phyloP scores from a whole-genome alignment of 495 filamentous ascomycete genomes.

The Cetradonia linearis region DNA sequence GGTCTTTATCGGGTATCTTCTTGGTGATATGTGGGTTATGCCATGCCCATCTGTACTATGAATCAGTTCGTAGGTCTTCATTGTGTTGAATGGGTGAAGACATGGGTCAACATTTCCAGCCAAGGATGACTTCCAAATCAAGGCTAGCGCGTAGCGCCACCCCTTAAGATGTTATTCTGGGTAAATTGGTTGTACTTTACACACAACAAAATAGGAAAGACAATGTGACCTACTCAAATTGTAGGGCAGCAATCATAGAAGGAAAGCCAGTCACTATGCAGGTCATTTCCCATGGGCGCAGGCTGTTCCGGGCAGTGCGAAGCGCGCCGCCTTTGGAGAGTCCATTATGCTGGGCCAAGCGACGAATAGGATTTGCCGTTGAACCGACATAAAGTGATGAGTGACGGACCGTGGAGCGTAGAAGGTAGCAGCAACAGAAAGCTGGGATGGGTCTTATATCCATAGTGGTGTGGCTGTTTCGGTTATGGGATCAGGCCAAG shows the following conservation, averaged over 20 bases:
- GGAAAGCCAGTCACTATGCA: constrained; percentile 82
- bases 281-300: constrained; percentile 90
- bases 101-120: background rate
- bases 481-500: background rate
- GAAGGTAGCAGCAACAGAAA: constrained; percentile 76
- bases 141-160: constrained; percentile 4
- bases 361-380: constrained; percentile 73
- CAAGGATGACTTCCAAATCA: constrained; percentile 3
- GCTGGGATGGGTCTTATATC: constrained; percentile 48
- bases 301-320: constrained; percentile 51
- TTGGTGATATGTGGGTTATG: constrained; percentile 67
- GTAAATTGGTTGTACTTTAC: constrained; percentile 3
- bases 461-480: constrained; percentile 22
- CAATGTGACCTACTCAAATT: constrained; percentile 75
- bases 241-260: constrained; percentile 72
- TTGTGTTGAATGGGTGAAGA: background rate
- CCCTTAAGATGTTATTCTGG: background rate
- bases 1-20: constrained; percentile 53
- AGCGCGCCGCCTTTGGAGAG: constrained; percentile 64
- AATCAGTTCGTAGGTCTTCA: constrained; percentile 14
- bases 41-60: constrained; percentile 69
- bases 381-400: constrained; percentile 74
- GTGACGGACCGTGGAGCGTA: constrained; percentile 64
- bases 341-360: constrained; percentile 87
- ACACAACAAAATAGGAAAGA: background rate